These are phyloP conservation scores for Quercus berberidifolia DNA, from an alignment of 306 rosid species.

Conservation along the genomic window DNA sequence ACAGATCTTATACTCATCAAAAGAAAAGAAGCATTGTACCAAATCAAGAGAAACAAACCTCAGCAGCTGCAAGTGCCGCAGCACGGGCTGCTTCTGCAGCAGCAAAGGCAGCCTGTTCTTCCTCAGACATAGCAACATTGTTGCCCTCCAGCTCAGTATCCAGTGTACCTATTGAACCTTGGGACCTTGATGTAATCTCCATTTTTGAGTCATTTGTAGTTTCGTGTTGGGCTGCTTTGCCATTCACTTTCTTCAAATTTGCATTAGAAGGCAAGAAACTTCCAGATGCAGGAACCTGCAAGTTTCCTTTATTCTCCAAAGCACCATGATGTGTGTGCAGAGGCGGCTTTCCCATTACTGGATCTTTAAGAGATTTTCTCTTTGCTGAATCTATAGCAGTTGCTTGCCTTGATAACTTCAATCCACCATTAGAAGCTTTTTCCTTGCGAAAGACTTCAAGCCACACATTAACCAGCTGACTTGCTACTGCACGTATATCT, in stretches of 20 bases:
- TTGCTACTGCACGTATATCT: conserved; percentile 96
- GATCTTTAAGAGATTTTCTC: conserved; percentile 65
- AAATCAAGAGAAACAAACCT: conserved; percentile 57
- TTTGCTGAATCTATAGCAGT: conserved; percentile 56
- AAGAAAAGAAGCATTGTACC: conserved; percentile 1
- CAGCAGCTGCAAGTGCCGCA: conserved; percentile 92
- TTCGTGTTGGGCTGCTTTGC: conserved; percentile 53
- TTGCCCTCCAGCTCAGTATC: conserved; percentile 38
- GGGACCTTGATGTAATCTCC: conserved; percentile 60
- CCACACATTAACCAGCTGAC: conserved; percentile 97
- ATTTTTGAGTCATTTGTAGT: conserved; percentile 46
- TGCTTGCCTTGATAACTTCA: conserved; percentile 67
- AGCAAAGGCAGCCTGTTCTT: conserved; percentile 89
- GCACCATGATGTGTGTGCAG: conserved; percentile 53
- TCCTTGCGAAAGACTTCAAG: conserved; percentile 97
- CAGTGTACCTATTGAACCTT: conserved; percentile 48
- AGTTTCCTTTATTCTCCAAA: conserved; percentile 53
- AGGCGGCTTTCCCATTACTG: conserved; percentile 82
- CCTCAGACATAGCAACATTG: conserved; percentile 57
- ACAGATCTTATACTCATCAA: too few relatives aligned
- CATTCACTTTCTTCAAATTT: conserved; percentile 45
- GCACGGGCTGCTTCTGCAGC: conserved; percentile 98
- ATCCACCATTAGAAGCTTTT: conserved; percentile 82
- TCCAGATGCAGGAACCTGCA: conserved; percentile 48
- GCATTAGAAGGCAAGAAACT: conserved; percentile 46